phyloP scores from a whole-genome alignment of 2,329 filamentous ascomycete genomes.

The Curvularia verruculosa region DNA sequence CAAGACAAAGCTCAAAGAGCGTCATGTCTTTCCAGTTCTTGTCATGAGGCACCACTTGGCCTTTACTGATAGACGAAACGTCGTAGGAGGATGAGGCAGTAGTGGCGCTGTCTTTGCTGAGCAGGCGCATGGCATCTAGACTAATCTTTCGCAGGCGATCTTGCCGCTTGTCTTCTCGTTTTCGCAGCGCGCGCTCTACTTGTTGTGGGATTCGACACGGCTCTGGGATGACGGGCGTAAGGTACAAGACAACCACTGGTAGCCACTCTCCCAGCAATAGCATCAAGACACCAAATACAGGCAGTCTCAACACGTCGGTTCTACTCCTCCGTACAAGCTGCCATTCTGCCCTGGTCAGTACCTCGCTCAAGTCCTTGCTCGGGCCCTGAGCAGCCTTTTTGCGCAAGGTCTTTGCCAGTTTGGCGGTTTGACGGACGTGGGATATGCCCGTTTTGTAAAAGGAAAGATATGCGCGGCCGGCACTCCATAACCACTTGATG shows the following conservation, averaged over 20 bases:
- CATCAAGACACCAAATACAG: constrained; percentile 77
- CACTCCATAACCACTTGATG: constrained; percentile 61
- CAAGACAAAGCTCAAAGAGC: constrained; percentile 26
- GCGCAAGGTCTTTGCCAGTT: constrained; percentile 53
- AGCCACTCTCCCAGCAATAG: constrained; percentile 85
- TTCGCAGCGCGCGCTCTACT: constrained; percentile 62
- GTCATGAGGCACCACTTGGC: not conserved
- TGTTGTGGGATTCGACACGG: constrained; percentile 85
- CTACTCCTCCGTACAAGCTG: constrained; percentile 71
- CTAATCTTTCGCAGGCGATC: constrained; percentile 24
- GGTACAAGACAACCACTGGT: constrained; percentile 74
- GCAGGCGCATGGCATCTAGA: constrained; percentile 26
- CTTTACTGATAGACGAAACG: not conserved
- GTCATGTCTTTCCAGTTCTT: constrained; percentile 14
- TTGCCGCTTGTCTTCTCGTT: constrained; percentile 54
- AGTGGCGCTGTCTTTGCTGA: constrained; percentile 18
- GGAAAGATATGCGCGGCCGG: constrained; percentile 75
- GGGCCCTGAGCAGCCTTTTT: constrained; percentile 35
- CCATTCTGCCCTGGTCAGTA: constrained; percentile 69
- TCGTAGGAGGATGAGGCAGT: not conserved
- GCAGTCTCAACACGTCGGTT: constrained; percentile 77
- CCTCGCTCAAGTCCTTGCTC: constrained; percentile 8
- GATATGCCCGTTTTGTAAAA: constrained; percentile 91
- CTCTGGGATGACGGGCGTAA: constrained; percentile 75
- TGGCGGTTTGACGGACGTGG: constrained; percentile 72